A percentile compares a stretch with the other conserved stretches of the same genome.
phyloP scores from a whole-genome alignment of 2,329 filamentous ascomycete species.

The Verticillium nubilum region DNA sequence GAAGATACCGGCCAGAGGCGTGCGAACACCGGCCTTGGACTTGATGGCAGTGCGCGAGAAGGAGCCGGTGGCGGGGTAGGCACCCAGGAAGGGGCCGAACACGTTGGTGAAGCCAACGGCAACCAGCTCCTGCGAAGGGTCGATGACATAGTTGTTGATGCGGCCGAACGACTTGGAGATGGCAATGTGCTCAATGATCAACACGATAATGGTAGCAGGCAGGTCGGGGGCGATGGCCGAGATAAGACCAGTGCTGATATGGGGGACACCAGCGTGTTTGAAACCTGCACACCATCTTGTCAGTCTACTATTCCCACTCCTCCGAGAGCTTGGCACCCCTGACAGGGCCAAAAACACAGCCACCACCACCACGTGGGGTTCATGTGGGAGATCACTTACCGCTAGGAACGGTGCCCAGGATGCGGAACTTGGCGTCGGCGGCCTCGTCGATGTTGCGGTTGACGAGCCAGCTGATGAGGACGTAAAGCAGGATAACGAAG shows the following conservation, averaged over 20 bases:
- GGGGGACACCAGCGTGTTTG: constrained; percentile 61
- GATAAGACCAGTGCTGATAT: constrained; percentile 55
- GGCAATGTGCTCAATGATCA: constrained; percentile 78
- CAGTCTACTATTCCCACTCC: neutral
- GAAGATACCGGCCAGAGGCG: constrained; percentile 72
- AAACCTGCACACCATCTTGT: constrained; percentile 45
- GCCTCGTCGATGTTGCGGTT: constrained; percentile 52
- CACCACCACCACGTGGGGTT: neutral
- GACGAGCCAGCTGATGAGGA: constrained; percentile 66
- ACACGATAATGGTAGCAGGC: constrained; percentile 69
- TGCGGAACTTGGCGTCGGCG: constrained; percentile 52
- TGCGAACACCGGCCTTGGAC: constrained; percentile 76
- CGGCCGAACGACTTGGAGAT: constrained; percentile 80
- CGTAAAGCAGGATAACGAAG: constrained; percentile 78
- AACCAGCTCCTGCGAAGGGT: constrained; percentile 74
- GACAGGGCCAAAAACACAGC: neutral
- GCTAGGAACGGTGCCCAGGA: constrained; percentile 65
- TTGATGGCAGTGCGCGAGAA: constrained; percentile 72
- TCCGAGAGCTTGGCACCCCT: neutral
- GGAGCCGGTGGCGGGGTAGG: constrained; percentile 38
- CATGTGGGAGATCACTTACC: constrained; percentile 31
- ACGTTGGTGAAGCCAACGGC: constrained; percentile 73
- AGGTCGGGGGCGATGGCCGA: constrained; percentile 58
- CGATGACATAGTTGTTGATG: constrained; percentile 72
- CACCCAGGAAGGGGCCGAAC: constrained; percentile 68